These are phyloP conservation scores for Lactarius hengduanensis DNA, from an alignment of 768 basidiomycete genomes.

Conservation along the genomic window DNA sequence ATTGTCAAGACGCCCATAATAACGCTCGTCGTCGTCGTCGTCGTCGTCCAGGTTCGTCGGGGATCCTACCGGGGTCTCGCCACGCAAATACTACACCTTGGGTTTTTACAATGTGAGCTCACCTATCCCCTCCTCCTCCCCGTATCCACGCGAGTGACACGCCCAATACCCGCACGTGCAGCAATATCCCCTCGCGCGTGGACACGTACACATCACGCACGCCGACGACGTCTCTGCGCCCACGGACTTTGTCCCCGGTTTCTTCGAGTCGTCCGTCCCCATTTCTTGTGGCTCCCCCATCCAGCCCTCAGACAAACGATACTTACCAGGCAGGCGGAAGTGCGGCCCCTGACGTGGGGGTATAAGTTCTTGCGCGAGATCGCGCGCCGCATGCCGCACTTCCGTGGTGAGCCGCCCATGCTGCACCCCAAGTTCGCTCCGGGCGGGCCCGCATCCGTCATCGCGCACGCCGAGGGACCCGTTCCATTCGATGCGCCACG, in stretches of 20 bases:
- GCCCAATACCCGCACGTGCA: background rate
- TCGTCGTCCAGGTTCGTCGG: background rate
- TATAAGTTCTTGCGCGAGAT: slow-evolving; percentile 59
- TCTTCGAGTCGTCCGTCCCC: slow-evolving; percentile 34
- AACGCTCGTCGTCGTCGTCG: background rate
- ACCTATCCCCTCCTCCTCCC: too few relatives aligned
- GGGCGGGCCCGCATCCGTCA: slow-evolving; percentile 32
- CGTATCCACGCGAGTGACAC: background rate
- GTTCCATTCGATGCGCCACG: slow-evolving; percentile 32
- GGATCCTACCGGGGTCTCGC: background rate
- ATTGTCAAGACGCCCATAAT: background rate
- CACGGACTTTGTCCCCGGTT: slow-evolving; percentile 30
- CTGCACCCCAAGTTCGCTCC: slow-evolving; percentile 35
- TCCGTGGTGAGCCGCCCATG: slow-evolving; percentile 35
- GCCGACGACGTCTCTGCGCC: slow-evolving; percentile 30
- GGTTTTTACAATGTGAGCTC: slow-evolving; percentile 14
- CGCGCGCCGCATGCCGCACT: slow-evolving; percentile 48
- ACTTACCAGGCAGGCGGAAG: slow-evolving; percentile 32
- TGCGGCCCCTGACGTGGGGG: slow-evolving; percentile 47
- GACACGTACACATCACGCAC: slow-evolving; percentile 29
- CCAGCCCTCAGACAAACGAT: too few relatives aligned
- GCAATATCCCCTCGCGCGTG: slow-evolving; percentile 27
- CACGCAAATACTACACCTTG: slow-evolving; percentile 27
- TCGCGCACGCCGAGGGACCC: slow-evolving; percentile 23
- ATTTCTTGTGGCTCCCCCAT: too few relatives aligned